Evolutionary conservation across 2,329 filamentous ascomycete species (phyloP).

Genomic region (Colletotrichum sp.): DNA sequence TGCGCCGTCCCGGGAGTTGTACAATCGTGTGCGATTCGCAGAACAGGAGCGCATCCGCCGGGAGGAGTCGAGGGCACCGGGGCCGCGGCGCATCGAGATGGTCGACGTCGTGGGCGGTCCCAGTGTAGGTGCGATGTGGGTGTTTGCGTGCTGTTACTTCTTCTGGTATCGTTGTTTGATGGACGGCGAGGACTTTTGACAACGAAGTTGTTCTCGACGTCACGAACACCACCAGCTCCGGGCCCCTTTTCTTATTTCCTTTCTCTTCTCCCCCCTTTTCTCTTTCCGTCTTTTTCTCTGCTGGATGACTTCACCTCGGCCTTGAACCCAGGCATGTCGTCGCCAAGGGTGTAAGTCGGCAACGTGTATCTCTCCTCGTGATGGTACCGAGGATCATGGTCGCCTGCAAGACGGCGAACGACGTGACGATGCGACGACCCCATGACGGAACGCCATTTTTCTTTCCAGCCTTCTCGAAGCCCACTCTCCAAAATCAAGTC

Average conservation of each 20-base stretch:
- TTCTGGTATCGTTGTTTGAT: conserved; percentile 17
- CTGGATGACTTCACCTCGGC: background rate
- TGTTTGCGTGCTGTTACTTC: conserved; percentile 15
- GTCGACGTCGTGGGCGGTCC: background rate
- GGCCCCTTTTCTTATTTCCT: background rate
- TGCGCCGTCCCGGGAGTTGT: background rate
- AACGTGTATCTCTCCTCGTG: background rate
- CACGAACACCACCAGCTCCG: background rate
- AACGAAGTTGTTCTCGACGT: background rate
- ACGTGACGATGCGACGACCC: background rate
- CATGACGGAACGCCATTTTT: background rate
- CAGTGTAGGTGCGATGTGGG: background rate
- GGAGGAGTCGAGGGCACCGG: background rate
- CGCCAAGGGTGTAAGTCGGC: background rate
- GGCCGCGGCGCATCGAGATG: background rate
- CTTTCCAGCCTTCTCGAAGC: background rate
- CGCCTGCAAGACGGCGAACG: background rate
- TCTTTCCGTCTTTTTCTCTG: background rate
- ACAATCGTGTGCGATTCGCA: conserved; percentile 9
- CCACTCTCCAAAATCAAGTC: background rate
- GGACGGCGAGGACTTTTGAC: conserved; percentile 15
- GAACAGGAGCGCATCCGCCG: background rate
- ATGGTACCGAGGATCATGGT: background rate
- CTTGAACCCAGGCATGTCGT: background rate
- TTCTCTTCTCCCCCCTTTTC: background rate